phyloP scores from a whole-genome alignment of 2,329 filamentous ascomycete species.

The Exserohilum turcica region DNA sequence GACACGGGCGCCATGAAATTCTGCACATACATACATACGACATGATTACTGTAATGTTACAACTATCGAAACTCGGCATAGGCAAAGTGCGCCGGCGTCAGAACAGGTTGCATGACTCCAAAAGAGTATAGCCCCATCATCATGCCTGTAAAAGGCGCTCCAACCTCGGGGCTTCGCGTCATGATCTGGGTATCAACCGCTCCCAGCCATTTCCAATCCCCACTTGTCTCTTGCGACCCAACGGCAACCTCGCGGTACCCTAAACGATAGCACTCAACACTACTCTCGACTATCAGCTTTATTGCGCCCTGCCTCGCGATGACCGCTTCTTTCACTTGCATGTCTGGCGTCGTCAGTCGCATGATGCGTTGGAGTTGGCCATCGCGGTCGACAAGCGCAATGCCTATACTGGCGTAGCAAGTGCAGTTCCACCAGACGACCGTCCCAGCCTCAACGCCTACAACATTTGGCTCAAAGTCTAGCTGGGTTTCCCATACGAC shows the following conservation, averaged over 20 bases:
- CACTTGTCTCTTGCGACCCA: neutral
- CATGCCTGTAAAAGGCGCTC: constrained; percentile 52
- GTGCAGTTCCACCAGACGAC: constrained; percentile 62
- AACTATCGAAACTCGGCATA: constrained; percentile 19
- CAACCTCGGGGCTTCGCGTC: constrained; percentile 47
- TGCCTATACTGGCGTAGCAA: constrained; percentile 52
- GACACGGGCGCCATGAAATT: no score
- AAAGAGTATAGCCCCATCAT: constrained; percentile 56
- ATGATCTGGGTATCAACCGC: constrained; percentile 40
- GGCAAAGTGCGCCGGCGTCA: constrained; percentile 51
- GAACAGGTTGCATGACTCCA: constrained; percentile 49
- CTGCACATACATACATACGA: no score
- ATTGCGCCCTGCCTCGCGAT: constrained; percentile 25
- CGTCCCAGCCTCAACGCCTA: constrained; percentile 58
- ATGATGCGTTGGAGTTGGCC: constrained; percentile 5
- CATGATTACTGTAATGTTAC: no score
- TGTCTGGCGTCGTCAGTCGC: constrained; percentile 9
- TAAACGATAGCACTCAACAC: constrained; percentile 27
- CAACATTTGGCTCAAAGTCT: constrained; percentile 52
- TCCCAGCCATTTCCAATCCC: constrained; percentile 18
- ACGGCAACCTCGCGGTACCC: constrained; percentile 22
- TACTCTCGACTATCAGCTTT: constrained; percentile 15
- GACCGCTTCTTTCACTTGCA: constrained; percentile 18
- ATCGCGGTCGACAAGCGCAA: constrained; percentile 20
- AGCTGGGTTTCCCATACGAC: constrained; percentile 54